phyloP scores from a whole-genome alignment of 371 early-diverging fungal species.

The Phascolomyces articulosus region DNA sequence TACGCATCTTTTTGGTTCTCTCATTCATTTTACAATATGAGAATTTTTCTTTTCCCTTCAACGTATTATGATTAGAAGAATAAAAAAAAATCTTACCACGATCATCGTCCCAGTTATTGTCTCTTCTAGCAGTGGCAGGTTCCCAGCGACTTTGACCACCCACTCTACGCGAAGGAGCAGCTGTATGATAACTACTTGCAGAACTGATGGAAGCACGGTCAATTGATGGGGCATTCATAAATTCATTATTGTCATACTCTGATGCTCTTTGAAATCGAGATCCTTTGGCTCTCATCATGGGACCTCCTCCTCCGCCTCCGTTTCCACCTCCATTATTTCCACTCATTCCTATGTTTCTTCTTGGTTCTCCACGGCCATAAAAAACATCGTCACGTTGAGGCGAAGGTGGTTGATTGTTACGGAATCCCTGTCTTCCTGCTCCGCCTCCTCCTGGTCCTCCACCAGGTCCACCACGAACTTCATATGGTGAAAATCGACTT shows the following conservation, averaged over 20 bases:
- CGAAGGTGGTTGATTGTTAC: background rate
- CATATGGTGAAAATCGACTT: constrained; percentile 30
- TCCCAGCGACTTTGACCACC: constrained; percentile 7
- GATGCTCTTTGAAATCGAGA: constrained; percentile 13
- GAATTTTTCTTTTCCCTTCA: too few species aligned
- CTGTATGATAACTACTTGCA: background rate
- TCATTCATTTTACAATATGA: too few species aligned
- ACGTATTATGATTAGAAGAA: too few species aligned
- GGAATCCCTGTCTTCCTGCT: background rate
- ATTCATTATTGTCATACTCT: constrained; percentile 3
- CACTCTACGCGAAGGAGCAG: background rate
- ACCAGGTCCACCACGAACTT: constrained; percentile 16
- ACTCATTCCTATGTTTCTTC: constrained; percentile 10
- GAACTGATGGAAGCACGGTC: constrained; percentile 5
- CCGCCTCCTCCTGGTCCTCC: background rate
- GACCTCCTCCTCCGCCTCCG: constrained; percentile 25
- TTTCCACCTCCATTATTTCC: constrained; percentile 17
- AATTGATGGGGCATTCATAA: background rate
- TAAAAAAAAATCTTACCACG: constrained; percentile 9
- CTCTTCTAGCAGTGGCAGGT: constrained; percentile 11
- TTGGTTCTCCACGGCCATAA: constrained; percentile 7
- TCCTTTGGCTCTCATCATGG: constrained; percentile 28
- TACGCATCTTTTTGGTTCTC: too few species aligned
- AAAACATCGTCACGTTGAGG: constrained; percentile 1
- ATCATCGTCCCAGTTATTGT: constrained; percentile 12